Evolutionary conservation across 2,329 filamentous ascomycete species (phyloP).

Genomic region (Phaeoacremonium minimum): DNA sequence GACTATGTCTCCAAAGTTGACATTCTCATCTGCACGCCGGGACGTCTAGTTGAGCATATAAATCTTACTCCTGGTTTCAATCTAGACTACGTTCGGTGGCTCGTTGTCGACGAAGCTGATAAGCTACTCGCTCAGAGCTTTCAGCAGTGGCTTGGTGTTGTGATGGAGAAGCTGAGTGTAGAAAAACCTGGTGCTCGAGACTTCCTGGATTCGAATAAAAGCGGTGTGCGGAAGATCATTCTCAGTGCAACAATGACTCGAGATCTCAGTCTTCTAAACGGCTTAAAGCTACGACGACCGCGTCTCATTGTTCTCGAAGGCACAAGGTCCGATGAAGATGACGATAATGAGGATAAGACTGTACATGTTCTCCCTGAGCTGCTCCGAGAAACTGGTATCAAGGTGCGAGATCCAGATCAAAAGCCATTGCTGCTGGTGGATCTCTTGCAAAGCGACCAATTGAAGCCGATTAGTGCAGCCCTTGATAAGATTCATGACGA

Average conservation of each 20-base stretch:
- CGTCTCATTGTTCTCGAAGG: constrained; percentile 72
- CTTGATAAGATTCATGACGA: constrained; percentile 27
- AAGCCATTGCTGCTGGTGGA: constrained; percentile 85
- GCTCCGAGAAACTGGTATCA: constrained; percentile 62
- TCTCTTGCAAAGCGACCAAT: constrained; percentile 57
- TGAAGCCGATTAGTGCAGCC: constrained; percentile 21
- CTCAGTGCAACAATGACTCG: constrained; percentile 90
- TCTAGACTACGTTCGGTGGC: constrained; percentile 75
- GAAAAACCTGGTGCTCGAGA: constrained; percentile 44
- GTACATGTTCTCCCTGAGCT: constrained; percentile 55
- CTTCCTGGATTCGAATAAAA: constrained; percentile 46
- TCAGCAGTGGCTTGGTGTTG: constrained; percentile 78
- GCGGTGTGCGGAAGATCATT: constrained; percentile 71
- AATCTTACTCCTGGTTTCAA: constrained; percentile 78
- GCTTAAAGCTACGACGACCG: constrained; percentile 68
- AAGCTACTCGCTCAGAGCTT: constrained; percentile 88
- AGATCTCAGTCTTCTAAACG: constrained; percentile 75
- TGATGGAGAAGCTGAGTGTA: constrained; percentile 58
- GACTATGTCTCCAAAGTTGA: constrained; percentile 71
- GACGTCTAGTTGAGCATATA: constrained; percentile 86
- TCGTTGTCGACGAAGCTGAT: constrained; percentile 92
- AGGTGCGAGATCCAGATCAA: constrained; percentile 63
- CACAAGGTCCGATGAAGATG: constrained; percentile 19
- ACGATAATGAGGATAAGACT: constrained; percentile 32
- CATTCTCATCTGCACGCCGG: constrained; percentile 86